Evolutionary conservation across 2,329 filamentous ascomycete genomes (phyloP).

Genomic region (Aspergillus clavatus): DNA sequence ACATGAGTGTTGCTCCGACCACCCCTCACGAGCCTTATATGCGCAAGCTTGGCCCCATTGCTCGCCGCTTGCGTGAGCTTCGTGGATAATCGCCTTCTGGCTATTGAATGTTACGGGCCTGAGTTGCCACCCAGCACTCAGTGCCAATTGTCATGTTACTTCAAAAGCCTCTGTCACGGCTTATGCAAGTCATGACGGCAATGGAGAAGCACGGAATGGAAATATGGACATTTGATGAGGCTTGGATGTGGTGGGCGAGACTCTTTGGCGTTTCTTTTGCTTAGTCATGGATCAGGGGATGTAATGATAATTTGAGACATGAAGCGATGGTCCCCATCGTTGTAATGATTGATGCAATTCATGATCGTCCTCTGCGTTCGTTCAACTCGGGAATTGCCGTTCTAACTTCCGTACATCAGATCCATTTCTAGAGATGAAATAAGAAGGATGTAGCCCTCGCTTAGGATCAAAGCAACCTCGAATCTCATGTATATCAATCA

Average conservation of each 20-base stretch:
- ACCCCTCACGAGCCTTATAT: conserved; percentile 50
- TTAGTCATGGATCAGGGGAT: background rate
- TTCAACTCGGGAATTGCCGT: too few species aligned
- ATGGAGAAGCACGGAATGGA: too few species aligned
- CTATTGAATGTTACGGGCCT: too few species aligned
- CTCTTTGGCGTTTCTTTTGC: background rate
- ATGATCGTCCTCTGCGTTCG: background rate
- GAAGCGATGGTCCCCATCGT: background rate
- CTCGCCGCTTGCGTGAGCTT: conserved; percentile 39
- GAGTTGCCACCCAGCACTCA: too few species aligned
- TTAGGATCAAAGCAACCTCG: too few species aligned
- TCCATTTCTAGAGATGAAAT: too few species aligned
- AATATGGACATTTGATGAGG: background rate
- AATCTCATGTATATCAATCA: too few species aligned
- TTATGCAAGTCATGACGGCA: too few species aligned
- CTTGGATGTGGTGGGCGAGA: background rate
- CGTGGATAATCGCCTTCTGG: conserved; percentile 17
- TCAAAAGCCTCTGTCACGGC: too few species aligned
- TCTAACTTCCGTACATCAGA: too few species aligned
- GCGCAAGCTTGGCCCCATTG: conserved; percentile 47
- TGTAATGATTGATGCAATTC: background rate
- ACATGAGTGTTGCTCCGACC: conserved; percentile 52
- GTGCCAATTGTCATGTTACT: too few species aligned
- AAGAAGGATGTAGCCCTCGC: too few species aligned
- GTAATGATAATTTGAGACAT: background rate